Evolutionary conservation across 129 eudicot genomes (phyloP), one percentile per base, ranked within the genome.

Genomic region (Solidago caesia): DNA sequence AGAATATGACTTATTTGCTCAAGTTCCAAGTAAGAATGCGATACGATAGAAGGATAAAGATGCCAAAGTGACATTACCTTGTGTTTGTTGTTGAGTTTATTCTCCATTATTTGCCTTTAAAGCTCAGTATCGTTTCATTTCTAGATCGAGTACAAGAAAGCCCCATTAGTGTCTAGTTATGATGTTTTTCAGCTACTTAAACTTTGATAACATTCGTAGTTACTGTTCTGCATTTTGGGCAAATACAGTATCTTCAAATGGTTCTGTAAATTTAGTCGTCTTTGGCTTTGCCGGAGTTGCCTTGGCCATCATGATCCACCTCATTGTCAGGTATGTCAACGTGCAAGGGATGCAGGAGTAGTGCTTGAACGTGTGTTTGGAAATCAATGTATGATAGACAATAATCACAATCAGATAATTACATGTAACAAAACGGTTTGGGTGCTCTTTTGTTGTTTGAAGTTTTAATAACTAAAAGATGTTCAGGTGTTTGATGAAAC

Each of bases 1-100:
- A 58, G 80, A 67, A 44, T 68, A 56, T 25, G 57, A 29, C 68
- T 45, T 66, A 1, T 21, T 55, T 57, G 67, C 80, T 67, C 68
- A 2, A 41, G 7, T 74, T 49, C 21, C 3, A 75, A 75, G 71
- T 27, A 64, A 74, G 61, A 73, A 74, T 62, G 47, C 25, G 70
- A 33, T 33, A 49, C 25, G 70, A 33, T 33, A 49, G 64, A 75
- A 51, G 11, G 11, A 48, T 75, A 64, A 75, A 64, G 79, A 64
- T 41, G 15, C 71, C 43, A 49, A 74, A 75, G 43, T 51, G 62
- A 29, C 8, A 62, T 47, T 48, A 27, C 61, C 8, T 44, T 60
- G 44, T 4, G 4, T 62, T 45, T 72, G 67, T 72, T 57, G 44
- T 8, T 14, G 65, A 55, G n/a, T n/a, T 48, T 62, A 60, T 10